A percentile compares a stretch with the other conserved stretches of the same genome.
phyloP scores from a whole-genome alignment of 805 yeast genomes.

The Debaryomyces prosopidis region DNA sequence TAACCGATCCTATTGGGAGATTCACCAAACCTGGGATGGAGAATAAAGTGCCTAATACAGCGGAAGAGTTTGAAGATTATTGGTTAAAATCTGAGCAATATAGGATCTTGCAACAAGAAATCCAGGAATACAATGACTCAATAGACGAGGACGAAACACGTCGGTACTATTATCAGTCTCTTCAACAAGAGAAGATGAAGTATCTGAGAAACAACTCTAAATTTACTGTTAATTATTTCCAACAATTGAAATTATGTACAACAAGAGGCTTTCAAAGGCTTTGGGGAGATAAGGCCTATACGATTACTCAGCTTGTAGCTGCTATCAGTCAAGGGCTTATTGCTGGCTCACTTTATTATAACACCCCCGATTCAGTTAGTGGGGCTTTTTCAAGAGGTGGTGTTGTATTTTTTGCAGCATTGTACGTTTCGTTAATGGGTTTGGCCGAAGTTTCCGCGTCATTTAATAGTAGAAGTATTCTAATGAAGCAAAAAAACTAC shows the following conservation, averaged over 20 bases:
- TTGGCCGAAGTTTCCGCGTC: constrained; percentile 43
- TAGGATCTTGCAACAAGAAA: constrained; percentile 18
- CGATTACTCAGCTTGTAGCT: constrained; percentile 46
- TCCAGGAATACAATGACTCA: constrained; percentile 15
- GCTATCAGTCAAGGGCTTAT: constrained; percentile 58
- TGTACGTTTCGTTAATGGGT: constrained; percentile 53
- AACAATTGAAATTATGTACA: constrained; percentile 52
- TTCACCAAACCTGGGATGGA: constrained; percentile 48
- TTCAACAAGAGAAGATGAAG: constrained; percentile 37
- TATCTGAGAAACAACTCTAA: constrained; percentile 38
- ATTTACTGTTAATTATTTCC: constrained; percentile 42
- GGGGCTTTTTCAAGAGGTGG: constrained; percentile 71
- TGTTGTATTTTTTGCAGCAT: constrained; percentile 55
- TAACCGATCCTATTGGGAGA: constrained; percentile 68
- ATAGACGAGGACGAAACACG: constrained; percentile 25
- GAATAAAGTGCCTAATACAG: constrained; percentile 55
- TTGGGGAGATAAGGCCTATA: constrained; percentile 56
- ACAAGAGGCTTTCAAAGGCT: constrained; percentile 56
- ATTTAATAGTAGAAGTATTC: constrained; percentile 22
- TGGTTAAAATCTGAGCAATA: constrained; percentile 53
- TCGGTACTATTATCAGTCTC: constrained; percentile 32
- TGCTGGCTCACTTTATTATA: constrained; percentile 62
- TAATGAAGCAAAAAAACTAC: constrained; percentile 30
- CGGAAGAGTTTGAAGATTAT: constrained; percentile 58
- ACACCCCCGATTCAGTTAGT: constrained; percentile 47